These are phyloP conservation scores for Termitomyces sp. DNA, from an alignment of 768 basidiomycete genomes.

Conservation along the genomic window DNA sequence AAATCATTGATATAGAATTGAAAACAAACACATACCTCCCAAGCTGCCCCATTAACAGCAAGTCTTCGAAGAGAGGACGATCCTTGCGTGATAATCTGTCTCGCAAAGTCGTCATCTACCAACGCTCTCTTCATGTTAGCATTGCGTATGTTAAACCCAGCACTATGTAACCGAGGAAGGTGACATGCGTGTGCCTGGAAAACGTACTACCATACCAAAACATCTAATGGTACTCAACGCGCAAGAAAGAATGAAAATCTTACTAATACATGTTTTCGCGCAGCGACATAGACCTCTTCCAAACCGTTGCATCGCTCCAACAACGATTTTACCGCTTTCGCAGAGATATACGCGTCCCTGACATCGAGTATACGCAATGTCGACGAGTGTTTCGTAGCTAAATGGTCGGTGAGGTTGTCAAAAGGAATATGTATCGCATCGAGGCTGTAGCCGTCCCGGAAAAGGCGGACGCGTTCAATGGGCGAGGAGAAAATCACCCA, in stretches of 20 bases:
- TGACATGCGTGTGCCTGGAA: slow-evolving; percentile 18
- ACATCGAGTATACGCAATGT: slow-evolving; percentile 24
- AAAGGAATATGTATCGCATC: slow-evolving; percentile 16
- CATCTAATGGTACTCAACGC: not conserved
- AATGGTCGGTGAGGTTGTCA: slow-evolving; percentile 28
- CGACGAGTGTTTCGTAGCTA: slow-evolving; percentile 21
- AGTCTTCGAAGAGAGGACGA: slow-evolving; percentile 23
- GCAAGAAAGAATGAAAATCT: slow-evolving; percentile 9
- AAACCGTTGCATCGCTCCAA: slow-evolving; percentile 24
- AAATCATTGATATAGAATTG: not conserved
- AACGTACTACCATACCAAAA: slow-evolving; percentile 13
- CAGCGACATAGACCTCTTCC: slow-evolving; percentile 29
- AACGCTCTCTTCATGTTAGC: slow-evolving; percentile 17
- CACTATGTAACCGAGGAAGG: slow-evolving; percentile 24
- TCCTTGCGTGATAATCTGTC: slow-evolving; percentile 18
- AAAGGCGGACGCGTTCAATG: slow-evolving; percentile 23
- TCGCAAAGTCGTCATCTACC: slow-evolving; percentile 17
- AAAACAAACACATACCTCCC: slow-evolving; percentile 23
- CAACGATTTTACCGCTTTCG: slow-evolving; percentile 18
- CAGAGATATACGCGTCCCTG: slow-evolving; percentile 11
- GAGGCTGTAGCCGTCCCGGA: slow-evolving; percentile 16
- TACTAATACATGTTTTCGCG: slow-evolving; percentile 26
- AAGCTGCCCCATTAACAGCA: slow-evolving; percentile 23
- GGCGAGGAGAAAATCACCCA: slow-evolving; percentile 25
- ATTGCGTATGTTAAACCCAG: slow-evolving; percentile 27